Evolutionary conservation across 495 filamentous ascomycete species (phyloP).

Genomic region (Hyaloscypha finlandica): DNA sequence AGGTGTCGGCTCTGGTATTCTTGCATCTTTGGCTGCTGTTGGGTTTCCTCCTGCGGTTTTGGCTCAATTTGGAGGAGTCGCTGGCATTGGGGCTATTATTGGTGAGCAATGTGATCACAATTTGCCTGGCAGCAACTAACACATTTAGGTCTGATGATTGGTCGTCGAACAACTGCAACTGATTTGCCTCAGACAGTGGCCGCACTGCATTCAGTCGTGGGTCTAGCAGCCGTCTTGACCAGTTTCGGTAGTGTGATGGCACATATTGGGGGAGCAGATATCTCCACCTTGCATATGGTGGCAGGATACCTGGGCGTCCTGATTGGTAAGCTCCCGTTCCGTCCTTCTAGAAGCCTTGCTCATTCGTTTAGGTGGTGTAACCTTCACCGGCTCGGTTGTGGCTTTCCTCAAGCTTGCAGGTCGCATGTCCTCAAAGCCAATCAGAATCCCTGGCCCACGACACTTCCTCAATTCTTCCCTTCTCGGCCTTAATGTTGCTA

Average conservation of each 20-base stretch:
- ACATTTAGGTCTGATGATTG: slow-evolving; percentile 61
- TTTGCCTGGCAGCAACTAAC: not conserved
- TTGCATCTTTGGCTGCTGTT: slow-evolving; percentile 76
- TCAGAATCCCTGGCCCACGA: slow-evolving; percentile 61
- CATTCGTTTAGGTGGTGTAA: slow-evolving; percentile 58
- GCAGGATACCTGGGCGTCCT: slow-evolving; percentile 79
- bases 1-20: slow-evolving; percentile 73
- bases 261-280: slow-evolving; percentile 49
- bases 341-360: not conserved
- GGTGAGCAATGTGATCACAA: slow-evolving; percentile 33
- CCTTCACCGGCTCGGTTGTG: slow-evolving; percentile 81
- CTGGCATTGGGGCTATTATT: slow-evolving; percentile 62
- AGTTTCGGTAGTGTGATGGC: slow-evolving; percentile 81
- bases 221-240: slow-evolving; percentile 77
- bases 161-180: slow-evolving; percentile 79
- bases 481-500: slow-evolving; percentile 69
- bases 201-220: slow-evolving; percentile 79
- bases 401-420: slow-evolving; percentile 80
- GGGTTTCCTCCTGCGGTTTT: slow-evolving; percentile 73
- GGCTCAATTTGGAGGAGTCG: slow-evolving; percentile 71
- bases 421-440: slow-evolving; percentile 71
- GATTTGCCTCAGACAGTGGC: slow-evolving; percentile 82
- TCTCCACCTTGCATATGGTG: slow-evolving; percentile 73
- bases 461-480: slow-evolving; percentile 71
- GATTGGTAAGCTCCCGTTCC: slow-evolving; percentile 50